A percentile compares a stretch with the other conserved stretches of the same genome.
Evolutionary conservation across 2,329 filamentous ascomycete species (phyloP).

Genomic region (Tolypocladium album): DNA sequence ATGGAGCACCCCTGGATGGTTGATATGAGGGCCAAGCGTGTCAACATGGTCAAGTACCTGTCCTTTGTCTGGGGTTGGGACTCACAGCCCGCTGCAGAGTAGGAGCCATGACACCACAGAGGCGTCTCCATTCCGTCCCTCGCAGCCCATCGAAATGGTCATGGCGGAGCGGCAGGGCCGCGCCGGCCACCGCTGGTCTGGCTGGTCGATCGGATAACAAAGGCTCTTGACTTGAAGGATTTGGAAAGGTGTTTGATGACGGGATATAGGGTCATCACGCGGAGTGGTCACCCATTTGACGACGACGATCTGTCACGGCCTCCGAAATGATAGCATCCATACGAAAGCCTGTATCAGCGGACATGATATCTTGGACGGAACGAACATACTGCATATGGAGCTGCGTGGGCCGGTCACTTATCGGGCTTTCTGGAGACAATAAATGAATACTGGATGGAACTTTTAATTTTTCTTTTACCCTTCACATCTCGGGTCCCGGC

Average conservation of each 20-base stretch:
- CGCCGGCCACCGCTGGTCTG: background rate
- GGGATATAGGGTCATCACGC: background rate
- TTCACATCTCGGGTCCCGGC: background rate
- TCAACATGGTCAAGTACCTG: constrained; percentile 94
- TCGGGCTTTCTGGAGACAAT: background rate
- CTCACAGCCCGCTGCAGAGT: constrained; percentile 27
- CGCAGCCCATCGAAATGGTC: background rate
- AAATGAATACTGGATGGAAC: background rate
- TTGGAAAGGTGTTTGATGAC: background rate
- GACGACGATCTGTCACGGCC: background rate
- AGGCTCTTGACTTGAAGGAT: background rate
- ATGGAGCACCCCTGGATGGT: constrained; percentile 98
- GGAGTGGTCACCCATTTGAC: background rate
- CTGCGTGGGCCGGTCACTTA: background rate
- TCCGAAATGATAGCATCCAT: background rate
- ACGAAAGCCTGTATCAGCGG: background rate
- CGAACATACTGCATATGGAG: background rate
- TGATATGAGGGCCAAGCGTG: constrained; percentile 90
- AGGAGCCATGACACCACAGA: background rate
- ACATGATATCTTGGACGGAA: background rate
- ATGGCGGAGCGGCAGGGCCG: background rate
- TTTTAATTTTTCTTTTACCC: background rate
- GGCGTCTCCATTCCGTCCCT: background rate
- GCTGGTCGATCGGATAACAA: background rate
- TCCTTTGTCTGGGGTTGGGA: constrained; percentile 97